A percentile compares a stretch with the other conserved stretches of the same genome.
Conservation (phyloP, 768 basidiomycete genomes). For the Russula emetica region DNA sequence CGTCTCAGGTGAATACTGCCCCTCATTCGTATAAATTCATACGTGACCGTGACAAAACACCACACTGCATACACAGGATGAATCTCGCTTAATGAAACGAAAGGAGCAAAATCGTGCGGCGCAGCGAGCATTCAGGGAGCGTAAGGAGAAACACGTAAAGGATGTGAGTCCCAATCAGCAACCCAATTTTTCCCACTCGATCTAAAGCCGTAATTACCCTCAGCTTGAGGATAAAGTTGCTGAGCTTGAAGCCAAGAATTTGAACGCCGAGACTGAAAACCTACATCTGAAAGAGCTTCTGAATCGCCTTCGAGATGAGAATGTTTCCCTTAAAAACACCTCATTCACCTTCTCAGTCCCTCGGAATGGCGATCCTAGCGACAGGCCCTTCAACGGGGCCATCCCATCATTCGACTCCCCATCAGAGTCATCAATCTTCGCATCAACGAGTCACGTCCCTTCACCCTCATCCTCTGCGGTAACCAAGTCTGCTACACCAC, state of each 20-base stretch:
- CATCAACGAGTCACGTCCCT: slow-evolving; percentile 11
- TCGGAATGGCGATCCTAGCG: slow-evolving; percentile 32
- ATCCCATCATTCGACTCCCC: slow-evolving; percentile 23
- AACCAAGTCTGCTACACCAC: slow-evolving; percentile 25
- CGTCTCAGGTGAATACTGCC: slow-evolving; percentile 34
- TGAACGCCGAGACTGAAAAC: slow-evolving; percentile 69
- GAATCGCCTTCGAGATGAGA: slow-evolving; percentile 81
- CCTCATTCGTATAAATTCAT: neutral
- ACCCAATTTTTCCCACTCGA: slow-evolving; percentile 7
- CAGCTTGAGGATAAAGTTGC: slow-evolving; percentile 91
- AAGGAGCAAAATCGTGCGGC: slow-evolving; percentile 98
- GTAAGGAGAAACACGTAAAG: slow-evolving; percentile 96
- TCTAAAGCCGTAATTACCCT: neutral
- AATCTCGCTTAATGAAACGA: slow-evolving; percentile 72
- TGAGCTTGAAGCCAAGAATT: slow-evolving; percentile 79
- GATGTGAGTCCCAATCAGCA: slow-evolving; percentile 58
- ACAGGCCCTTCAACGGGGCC: slow-evolving; percentile 25
- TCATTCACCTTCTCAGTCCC: slow-evolving; percentile 84
- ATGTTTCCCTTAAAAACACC: slow-evolving; percentile 71
- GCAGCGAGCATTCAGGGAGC: slow-evolving; percentile 94
- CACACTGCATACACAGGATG: slow-evolving; percentile 46
- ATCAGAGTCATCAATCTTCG: slow-evolving; percentile 8
- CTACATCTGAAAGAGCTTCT: slow-evolving; percentile 86
- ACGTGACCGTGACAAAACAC: neutral
- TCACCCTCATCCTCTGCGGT: slow-evolving; percentile 29